These are phyloP conservation scores for Acacia acuminata DNA, from an alignment of 306 rosid species.

Conservation along the genomic window DNA sequence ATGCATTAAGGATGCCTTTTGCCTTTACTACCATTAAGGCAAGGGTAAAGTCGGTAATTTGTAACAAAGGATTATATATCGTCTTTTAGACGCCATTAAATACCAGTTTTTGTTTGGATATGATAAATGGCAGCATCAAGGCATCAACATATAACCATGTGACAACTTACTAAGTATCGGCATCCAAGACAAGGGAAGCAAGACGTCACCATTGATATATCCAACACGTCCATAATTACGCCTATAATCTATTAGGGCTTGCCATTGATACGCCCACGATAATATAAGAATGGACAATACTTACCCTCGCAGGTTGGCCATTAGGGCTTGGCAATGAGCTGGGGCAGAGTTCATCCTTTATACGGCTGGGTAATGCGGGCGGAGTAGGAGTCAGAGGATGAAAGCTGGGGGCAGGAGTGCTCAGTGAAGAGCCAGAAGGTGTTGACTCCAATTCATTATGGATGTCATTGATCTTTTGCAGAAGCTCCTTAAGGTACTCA, in stretches of 20 bases:
- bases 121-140: neutral
- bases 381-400: slow-evolving; percentile 88
- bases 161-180: neutral
- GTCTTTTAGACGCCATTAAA: neutral
- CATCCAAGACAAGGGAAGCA: neutral
- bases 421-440: slow-evolving; percentile 59
- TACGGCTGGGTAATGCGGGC: slow-evolving; percentile 58
- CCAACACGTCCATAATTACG: neutral
- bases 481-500: slow-evolving; percentile 89
- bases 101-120: neutral
- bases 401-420: slow-evolving; percentile 63
- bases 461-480: slow-evolving; percentile 84
- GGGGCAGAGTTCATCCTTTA: slow-evolving; percentile 91
- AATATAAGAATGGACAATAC: neutral
- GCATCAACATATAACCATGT: neutral
- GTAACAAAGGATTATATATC: neutral
- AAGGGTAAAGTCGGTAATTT: neutral
- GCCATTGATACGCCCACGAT: neutral
- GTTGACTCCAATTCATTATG: slow-evolving; percentile 82
- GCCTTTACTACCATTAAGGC: neutral
- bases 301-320: slow-evolving; percentile 87
- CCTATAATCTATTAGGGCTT: neutral
- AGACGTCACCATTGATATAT: neutral
- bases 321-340: slow-evolving; percentile 76
- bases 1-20: neutral